Base-by-base conservation (phyloP, 306 rosid genomes). In the Gastrolobium bilobum region DNA sequence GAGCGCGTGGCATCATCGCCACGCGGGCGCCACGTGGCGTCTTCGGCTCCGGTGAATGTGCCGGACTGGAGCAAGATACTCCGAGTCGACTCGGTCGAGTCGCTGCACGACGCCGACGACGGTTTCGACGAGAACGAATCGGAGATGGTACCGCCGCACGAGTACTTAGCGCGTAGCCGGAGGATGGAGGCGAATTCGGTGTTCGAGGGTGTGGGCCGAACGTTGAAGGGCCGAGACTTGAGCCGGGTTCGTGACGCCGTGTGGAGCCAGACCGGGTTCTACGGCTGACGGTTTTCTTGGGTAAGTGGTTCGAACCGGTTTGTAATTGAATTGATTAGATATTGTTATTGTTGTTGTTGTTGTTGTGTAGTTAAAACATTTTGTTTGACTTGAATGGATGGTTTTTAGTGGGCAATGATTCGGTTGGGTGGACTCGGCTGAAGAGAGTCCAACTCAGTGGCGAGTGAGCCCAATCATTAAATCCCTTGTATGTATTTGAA, bases 1-100 rank as follows among this genome's bases (percentile, higher is more conserved):
- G 95, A 91, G 29, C 67, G 85, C 68, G 58, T 70, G 70, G 71
- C 83, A 0, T 46, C 85, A 0, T 40, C 87, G 0, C 85, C 89
- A 3, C 66, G 85, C 0, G 91, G 88, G 4, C 85, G 72, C 14
- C 94, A 88, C 31, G 31, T 89, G 87, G 97, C 98, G 7, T 13
- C 89, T 33, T 95, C 99, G 14, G 87, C 91, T 37, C 99, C 99
- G 0, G 81, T 95, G 86, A 95, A 93, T 86, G 97, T 93, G 72
- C 98, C 99, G 62, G 99, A 95, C 79, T 95, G 99, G 99, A 91
- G 99, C 86, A 93, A 93, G 96, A 95, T 95, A 64, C 97, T 91
- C 80, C 97, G 91, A 38, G 93, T 88, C 0, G 96, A 86, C 68
- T 93, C 94, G 73, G 92, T 84, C 1, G 98, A 91, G 46, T 95